phyloP scores from a whole-genome alignment of 495 filamentous ascomycete genomes.

The Xanthoparmelia taractica region DNA sequence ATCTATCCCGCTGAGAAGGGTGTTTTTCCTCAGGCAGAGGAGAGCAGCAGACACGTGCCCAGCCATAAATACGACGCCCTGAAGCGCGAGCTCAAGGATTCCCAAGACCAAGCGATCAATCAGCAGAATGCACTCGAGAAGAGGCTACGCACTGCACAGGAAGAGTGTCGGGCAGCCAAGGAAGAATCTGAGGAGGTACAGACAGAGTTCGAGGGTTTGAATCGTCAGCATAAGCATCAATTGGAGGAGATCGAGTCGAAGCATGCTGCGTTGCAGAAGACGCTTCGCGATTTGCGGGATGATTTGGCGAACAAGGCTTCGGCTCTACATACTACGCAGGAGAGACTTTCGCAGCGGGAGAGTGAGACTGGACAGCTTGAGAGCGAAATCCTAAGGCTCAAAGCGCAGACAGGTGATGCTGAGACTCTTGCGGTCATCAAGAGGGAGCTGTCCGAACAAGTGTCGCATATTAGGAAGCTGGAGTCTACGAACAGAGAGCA shows the following conservation, averaged over 20 bases:
- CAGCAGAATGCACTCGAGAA: conserved; percentile 65
- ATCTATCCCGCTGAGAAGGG: conserved; percentile 16
- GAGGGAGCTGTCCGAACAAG: conserved; percentile 80
- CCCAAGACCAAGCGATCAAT: conserved; percentile 56
- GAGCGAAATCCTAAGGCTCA: conserved; percentile 71
- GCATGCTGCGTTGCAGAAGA: conserved; percentile 56
- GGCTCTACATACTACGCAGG: conserved; percentile 56
- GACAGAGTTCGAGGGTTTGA: conserved; percentile 60
- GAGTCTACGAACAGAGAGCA: conserved; percentile 78
- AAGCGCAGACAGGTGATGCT: conserved; percentile 74
- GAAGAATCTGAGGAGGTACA: conserved; percentile 74
- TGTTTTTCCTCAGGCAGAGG: conserved; percentile 40
- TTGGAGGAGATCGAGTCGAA: conserved; percentile 63
- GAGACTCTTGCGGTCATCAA: conserved; percentile 77
- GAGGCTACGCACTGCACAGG: conserved; percentile 59
- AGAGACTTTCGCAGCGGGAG: conserved; percentile 60
- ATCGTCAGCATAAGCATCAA: conserved; percentile 62
- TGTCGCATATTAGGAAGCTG: conserved; percentile 75
- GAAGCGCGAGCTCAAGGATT: conserved; percentile 61
- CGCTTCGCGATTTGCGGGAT: conserved; percentile 60
- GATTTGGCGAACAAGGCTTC: conserved; percentile 59
- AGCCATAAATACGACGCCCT: conserved; percentile 64
- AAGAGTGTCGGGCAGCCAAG: conserved; percentile 60
- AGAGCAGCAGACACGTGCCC: conserved; percentile 60
- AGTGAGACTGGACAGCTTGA: conserved; percentile 63